Evolutionary conservation across 768 basidiomycete species (phyloP).

Genomic region (Pulveroboletus sp.): DNA sequence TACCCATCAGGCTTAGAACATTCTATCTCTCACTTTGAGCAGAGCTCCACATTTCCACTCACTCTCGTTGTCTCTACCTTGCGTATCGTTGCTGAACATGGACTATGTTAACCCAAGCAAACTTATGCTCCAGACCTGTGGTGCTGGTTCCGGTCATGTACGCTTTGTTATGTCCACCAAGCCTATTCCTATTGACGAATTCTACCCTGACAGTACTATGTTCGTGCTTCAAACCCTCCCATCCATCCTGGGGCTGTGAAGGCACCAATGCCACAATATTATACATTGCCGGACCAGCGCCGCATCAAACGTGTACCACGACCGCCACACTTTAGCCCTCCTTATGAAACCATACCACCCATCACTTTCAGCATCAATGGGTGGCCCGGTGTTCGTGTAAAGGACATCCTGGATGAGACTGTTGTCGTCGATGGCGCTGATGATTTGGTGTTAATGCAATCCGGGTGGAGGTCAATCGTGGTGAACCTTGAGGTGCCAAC

Average conservation of each 20-base stretch:
- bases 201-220: neutral
- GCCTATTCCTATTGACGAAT: neutral
- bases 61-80: neutral
- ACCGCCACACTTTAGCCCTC: neutral
- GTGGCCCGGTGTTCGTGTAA: conserved; percentile 2
- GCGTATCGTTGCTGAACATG: neutral
- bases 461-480: conserved; percentile 2
- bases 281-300: neutral
- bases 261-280: neutral
- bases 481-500: neutral
- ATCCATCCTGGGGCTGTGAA: neutral
- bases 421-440: neutral
- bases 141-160: neutral
- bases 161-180: neutral
- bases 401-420: conserved; percentile 1
- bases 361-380: neutral
- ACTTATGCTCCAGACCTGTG: neutral
- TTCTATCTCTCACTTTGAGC: neutral
- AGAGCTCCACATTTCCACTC: neutral
- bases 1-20: neutral
- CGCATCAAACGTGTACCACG: conserved; percentile 4
- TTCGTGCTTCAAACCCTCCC: neutral
- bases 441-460: neutral
- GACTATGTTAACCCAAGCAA: neutral
- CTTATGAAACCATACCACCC: neutral